Base-by-base conservation (phyloP, 768 basidiomycete species). In the Mycena albidolilacea region DNA sequence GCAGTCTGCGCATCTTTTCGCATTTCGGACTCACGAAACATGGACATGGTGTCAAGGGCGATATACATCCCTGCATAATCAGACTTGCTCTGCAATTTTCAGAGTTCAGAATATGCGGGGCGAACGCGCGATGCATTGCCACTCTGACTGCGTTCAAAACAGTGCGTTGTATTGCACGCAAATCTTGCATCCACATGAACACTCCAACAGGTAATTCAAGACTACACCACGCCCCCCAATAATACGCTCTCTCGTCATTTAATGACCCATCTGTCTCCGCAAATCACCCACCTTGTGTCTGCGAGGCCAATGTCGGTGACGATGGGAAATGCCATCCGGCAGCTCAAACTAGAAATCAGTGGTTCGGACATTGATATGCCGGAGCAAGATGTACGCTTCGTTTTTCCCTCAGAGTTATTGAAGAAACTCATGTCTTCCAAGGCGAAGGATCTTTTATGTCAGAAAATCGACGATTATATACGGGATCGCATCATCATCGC, bases 271-370 rank as follows among this genome's bases (percentile, higher is more conserved):
- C 88, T 98, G 50, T 96, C 95, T 4, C 95, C 95, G 23, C 97
- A 98, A 87, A 97, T 98, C 76, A 92, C 92, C 19, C 92, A 97
- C 82, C 89, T 97, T 11, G 94, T 96, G 9, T 89, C 92, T 50
- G 95, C 95, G 21, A 88, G 97, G 62, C 95, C 96, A 0, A 94
- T 97, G 93, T 94, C 95, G 19, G 91, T 96, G 23, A 94, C 95
- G 35, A 96, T 97, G 94, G 96, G 97, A 0, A 97, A 97, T 79
- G 95, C 97, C 0, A 95, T 96, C 77, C 90, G 97, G 71, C 94
- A 97, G 81, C 86, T 99, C 77, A 99, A 99, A 85, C 86, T 97
- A 68, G 96, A 99, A 78, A 98, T 99, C 79, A 97, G 95, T 78
- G 90, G 89, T 50, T 90, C 96, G 52, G 95, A 97, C 77, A 96